These are phyloP conservation scores for Penicillium nucicola DNA, from an alignment of 495 filamentous ascomycete species.

Conservation along the genomic window DNA sequence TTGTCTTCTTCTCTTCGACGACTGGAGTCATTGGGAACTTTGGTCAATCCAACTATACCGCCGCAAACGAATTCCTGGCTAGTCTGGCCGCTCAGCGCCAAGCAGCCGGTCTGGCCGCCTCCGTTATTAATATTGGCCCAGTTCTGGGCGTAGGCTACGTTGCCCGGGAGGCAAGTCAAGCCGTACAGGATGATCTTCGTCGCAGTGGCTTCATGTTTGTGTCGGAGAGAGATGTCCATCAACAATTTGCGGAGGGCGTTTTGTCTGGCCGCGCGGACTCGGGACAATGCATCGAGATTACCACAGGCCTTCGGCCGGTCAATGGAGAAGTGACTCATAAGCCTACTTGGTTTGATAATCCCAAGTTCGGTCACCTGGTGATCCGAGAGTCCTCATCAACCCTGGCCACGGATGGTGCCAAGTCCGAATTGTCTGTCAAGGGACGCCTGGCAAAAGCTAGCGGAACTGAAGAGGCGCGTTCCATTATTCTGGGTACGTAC, in stretches of 20 bases:
- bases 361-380: background rate
- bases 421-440: too few relatives aligned
- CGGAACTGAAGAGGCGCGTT: too few relatives aligned
- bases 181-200: background rate
- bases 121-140: conserved; percentile 13
- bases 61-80: conserved; percentile 51
- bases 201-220: background rate
- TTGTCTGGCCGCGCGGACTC: background rate
- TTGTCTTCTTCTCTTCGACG: conserved; percentile 32
- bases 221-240: background rate
- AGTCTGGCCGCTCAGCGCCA: conserved; percentile 28
- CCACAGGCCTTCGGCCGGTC: too few relatives aligned
- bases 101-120: conserved; percentile 24
- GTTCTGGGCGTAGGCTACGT: conserved; percentile 49
- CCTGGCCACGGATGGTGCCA: too few relatives aligned
- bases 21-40: conserved; percentile 22
- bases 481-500: too few relatives aligned
- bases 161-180: too few relatives aligned
- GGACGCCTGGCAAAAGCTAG: too few relatives aligned
- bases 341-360: too few relatives aligned
- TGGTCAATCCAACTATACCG: conserved; percentile 49
- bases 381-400: background rate
- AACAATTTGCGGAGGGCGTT: background rate
- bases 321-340: too few relatives aligned
- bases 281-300: too few relatives aligned